Evolutionary conservation across 768 basidiomycete species (phyloP).

Genomic region (Boletus vinaceobasis): DNA sequence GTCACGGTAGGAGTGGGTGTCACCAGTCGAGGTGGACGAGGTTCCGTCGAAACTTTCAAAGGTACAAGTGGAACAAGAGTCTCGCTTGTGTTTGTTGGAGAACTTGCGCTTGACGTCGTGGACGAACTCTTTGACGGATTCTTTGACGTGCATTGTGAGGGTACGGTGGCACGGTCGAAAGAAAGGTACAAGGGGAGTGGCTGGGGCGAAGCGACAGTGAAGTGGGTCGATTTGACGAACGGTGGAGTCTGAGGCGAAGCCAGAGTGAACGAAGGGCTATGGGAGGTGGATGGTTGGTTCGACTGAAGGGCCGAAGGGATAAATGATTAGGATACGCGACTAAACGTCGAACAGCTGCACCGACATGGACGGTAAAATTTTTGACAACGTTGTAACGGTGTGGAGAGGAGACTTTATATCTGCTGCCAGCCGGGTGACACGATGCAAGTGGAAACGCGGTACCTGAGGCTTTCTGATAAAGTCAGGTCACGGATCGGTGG

Average conservation of each 20-base stretch:
- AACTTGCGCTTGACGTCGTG: slow-evolving; percentile 32
- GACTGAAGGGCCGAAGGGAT: not conserved
- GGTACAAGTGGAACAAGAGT: slow-evolving; percentile 11
- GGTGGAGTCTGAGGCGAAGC: not conserved
- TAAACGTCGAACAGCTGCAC: not conserved
- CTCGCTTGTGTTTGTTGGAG: slow-evolving; percentile 24
- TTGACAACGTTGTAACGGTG: slow-evolving; percentile 6
- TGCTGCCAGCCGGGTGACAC: not conserved
- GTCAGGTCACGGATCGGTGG: not conserved
- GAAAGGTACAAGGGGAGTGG: not conserved
- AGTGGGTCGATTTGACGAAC: not conserved
- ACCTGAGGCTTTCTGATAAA: not conserved
- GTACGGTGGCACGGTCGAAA: not conserved
- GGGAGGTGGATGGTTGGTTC: not conserved
- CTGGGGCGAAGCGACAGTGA: not conserved
- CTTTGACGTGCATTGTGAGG: slow-evolving; percentile 29
- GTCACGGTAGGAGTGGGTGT: slow-evolving; percentile 4
- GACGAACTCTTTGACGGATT: slow-evolving; percentile 27
- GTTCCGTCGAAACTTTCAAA: slow-evolving; percentile 5
- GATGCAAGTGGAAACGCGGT: too few species aligned
- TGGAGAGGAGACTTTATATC: slow-evolving; percentile 2
- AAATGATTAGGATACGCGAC: not conserved
- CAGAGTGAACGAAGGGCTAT: slow-evolving; percentile 2
- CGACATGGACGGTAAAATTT: not conserved
- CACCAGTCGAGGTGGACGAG: slow-evolving; percentile 12